phyloP scores from a whole-genome alignment of 441 rosid species.

The Croton laevigatus region DNA sequence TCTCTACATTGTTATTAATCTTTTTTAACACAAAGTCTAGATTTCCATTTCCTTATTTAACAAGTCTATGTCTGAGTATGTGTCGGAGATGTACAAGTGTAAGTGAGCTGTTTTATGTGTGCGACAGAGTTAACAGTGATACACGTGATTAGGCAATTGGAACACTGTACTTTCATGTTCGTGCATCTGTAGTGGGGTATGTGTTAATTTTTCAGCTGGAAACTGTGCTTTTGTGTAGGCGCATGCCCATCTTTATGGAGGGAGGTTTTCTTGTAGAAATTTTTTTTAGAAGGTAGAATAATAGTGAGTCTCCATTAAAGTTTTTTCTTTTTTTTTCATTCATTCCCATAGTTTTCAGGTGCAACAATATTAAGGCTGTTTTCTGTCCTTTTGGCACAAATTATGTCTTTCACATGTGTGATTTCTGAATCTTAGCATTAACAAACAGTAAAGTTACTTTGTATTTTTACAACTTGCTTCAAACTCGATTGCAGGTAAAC shows the following conservation, averaged over 20 bases:
- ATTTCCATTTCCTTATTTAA: constrained; percentile 4
- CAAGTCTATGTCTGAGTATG: no score
- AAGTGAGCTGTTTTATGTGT: neutral
- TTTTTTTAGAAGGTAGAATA: neutral
- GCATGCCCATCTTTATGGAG: no score
- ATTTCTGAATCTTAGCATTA: neutral
- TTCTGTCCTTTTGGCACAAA: neutral
- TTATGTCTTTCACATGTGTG: neutral
- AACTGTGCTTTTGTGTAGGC: neutral
- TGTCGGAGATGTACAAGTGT: neutral
- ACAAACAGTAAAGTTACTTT: neutral
- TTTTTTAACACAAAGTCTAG: neutral
- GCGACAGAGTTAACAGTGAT: no score
- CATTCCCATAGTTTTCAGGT: constrained; percentile 4
- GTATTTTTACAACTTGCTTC: constrained; percentile 16
- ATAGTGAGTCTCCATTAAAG: neutral
- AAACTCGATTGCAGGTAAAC: constrained; percentile 60
- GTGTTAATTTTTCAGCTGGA: constrained; percentile 4
- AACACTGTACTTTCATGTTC: neutral
- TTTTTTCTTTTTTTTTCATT: neutral
- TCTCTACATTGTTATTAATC: neutral
- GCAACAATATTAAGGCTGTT: neutral
- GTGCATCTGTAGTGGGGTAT: neutral
- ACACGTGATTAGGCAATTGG: neutral
- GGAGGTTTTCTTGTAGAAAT: neutral